Evolutionary conservation across 768 basidiomycete genomes (phyloP).

Genomic region (Hygrocybe punicea): DNA sequence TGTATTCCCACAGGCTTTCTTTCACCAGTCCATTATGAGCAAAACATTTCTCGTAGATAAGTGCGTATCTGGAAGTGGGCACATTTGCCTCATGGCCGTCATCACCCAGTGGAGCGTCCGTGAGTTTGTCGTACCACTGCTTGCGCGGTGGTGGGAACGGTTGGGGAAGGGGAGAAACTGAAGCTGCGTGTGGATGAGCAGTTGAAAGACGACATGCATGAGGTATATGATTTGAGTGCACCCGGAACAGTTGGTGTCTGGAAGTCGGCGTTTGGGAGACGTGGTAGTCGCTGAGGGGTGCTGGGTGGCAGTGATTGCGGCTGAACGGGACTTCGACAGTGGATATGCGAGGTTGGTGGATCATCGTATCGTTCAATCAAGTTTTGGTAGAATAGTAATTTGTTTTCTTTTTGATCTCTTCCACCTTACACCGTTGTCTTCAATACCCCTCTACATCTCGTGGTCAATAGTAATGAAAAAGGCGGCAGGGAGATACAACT

Average conservation of each 20-base stretch:
- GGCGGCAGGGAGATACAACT: conserved; percentile 8
- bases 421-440: conserved; percentile 77
- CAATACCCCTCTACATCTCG: conserved; percentile 67
- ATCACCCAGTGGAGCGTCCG: no score
- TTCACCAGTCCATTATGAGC: no score
- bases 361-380: conserved; percentile 92
- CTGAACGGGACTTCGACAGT: conserved; percentile 29
- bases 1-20: no score
- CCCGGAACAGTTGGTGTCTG: neutral
- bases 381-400: conserved; percentile 92
- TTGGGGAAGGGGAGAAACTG: no score
- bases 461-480: neutral
- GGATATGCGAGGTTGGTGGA: conserved; percentile 38
- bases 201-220: no score
- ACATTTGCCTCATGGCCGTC: no score
- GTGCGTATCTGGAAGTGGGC: no score
- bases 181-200: no score
- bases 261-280: neutral
- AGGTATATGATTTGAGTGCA: no score
- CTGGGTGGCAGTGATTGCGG: conserved; percentile 30
- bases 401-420: conserved; percentile 96
- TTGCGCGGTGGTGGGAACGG: no score
- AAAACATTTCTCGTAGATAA: no score
- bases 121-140: no score
- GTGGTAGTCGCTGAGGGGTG: conserved; percentile 24